phyloP scores from a whole-genome alignment of 2,329 filamentous ascomycete species.

The Plenodomus tracheiphilus region DNA sequence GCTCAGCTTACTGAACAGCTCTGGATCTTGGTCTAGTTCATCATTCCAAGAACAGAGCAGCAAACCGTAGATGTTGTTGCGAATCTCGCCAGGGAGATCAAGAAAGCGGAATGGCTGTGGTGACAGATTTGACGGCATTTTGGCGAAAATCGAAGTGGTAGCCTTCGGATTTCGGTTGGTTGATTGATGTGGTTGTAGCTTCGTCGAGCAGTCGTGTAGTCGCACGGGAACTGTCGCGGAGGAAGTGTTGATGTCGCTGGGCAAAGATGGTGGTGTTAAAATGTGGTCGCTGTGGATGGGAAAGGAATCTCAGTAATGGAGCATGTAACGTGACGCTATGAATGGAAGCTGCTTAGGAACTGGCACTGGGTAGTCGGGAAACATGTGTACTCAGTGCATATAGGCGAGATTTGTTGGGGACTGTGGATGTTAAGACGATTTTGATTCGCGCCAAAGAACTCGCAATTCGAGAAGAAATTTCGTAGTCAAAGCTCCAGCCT shows the following conservation, averaged over 20 bases:
- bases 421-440: conserved; percentile 17
- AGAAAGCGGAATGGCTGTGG: conserved; percentile 27
- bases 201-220: conserved; percentile 9
- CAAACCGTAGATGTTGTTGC: conserved; percentile 30
- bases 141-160: too few relatives aligned
- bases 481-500: conserved; percentile 15
- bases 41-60: conserved; percentile 32
- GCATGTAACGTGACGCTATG: conserved; percentile 10
- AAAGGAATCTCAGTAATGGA: conserved; percentile 3
- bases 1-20: conserved; percentile 18
- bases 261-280: conserved; percentile 18
- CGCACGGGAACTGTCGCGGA: conserved; percentile 9
- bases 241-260: conserved; percentile 3
- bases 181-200: not conserved
- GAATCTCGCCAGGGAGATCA: conserved; percentile 31
- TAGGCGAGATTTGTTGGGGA: conserved; percentile 2
- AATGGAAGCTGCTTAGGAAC: conserved; percentile 20
- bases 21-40: conserved; percentile 18
- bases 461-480: conserved; percentile 20
- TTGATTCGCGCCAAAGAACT: conserved; percentile 3
- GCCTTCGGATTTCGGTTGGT: conserved; percentile 1
- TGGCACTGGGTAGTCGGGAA: conserved; percentile 12
- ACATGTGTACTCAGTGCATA: conserved; percentile 25
- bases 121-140: conserved; percentile 18
- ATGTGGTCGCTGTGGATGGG: conserved; percentile 19